Evolutionary conservation across 768 basidiomycete species (phyloP), one percentile per base, ranked within the genome.

Genomic region (Suillus tomentosus): DNA sequence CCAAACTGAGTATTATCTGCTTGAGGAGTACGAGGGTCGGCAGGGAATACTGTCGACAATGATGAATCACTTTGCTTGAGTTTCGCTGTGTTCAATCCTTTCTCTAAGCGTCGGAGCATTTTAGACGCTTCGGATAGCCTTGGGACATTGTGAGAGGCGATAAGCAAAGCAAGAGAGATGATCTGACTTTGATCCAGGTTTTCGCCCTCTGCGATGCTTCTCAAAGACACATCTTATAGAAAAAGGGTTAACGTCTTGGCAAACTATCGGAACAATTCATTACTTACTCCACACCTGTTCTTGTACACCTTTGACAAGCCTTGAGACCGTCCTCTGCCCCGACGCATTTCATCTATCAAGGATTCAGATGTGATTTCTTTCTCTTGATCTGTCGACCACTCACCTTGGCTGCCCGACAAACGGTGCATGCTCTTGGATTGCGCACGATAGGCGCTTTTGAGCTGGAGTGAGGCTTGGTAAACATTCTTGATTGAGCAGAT

Each of bases 51-150:
- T 39, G 72, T 73, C 48, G 76, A 74, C 65, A 76, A 68, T 13
- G 74, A 69, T 31, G 74, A 70, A 39, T 75, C 74, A n/a, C 62
- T 76, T 22, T 88, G 87, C 76, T 92, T 92, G 75, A 87, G 81
- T 74, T 92, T 92, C 42, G 90, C 89, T 43, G 79, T 85, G 74
- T 87, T 90, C 66, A 92, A 83, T 61, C 89, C 90, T 73, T 93
- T 94, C 79, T 94, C 93, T 50, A 95, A 81, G 56, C 91, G 86
- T 60, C 92, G 87, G 60, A 94, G 87, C 90, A 93, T 91, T 74
- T 94, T 94, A 45, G 93, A 94, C 54, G 91, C 91, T 73, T 94
- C 93, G 43, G 92, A 94, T 50, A 95, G 79, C 76, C 92, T 94
- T 67, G 31, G 56, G 68, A 50, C 43, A 54, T n/a, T 10, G n/a